These are phyloP conservation scores for Diaporthe caulivora DNA, from an alignment of 2,329 filamentous ascomycete species.

Conservation along the genomic window DNA sequence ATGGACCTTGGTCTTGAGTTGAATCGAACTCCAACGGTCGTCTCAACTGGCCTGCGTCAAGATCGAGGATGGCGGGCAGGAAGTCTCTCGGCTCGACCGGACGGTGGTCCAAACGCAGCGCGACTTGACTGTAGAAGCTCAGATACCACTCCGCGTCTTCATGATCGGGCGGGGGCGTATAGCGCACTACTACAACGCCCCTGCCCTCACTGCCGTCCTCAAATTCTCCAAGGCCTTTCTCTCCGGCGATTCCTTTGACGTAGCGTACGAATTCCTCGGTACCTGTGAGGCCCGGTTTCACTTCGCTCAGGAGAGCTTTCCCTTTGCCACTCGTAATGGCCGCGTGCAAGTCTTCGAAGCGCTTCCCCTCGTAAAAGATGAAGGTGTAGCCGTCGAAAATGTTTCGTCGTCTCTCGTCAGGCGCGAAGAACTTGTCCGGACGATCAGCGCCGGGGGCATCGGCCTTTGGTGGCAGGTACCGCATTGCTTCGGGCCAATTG, in stretches of 20 bases:
- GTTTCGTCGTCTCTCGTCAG: slow-evolving; percentile 73
- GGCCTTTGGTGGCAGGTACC: slow-evolving; percentile 79
- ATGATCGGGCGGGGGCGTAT: slow-evolving; percentile 67
- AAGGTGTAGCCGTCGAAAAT: slow-evolving; percentile 92
- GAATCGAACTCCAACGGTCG: slow-evolving; percentile 71
- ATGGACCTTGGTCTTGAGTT: slow-evolving; percentile 45
- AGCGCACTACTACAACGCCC: slow-evolving; percentile 84
- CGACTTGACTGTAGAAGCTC: slow-evolving; percentile 76
- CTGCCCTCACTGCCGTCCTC: slow-evolving; percentile 73
- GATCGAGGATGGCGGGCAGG: slow-evolving; percentile 87
- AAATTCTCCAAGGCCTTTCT: slow-evolving; percentile 76
- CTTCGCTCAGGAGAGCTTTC: slow-evolving; percentile 78
- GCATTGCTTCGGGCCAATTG: slow-evolving; percentile 81
- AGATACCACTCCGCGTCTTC: slow-evolving; percentile 74
- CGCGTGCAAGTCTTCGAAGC: slow-evolving; percentile 81
- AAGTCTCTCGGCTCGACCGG: slow-evolving; percentile 93
- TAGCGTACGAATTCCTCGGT: slow-evolving; percentile 83
- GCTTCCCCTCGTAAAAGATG: slow-evolving; percentile 82
- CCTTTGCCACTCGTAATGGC: slow-evolving; percentile 84
- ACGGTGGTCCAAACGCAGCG: slow-evolving; percentile 80
- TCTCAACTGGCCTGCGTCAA: slow-evolving; percentile 79
- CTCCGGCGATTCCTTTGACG: slow-evolving; percentile 79
- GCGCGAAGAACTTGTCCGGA: slow-evolving; percentile 77
- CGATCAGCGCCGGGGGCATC: slow-evolving; percentile 78
- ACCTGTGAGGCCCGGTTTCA: slow-evolving; percentile 72